Evolutionary conservation across 2,329 filamentous ascomycete species (phyloP).

Genomic region (Pseudodiploospora longispora): DNA sequence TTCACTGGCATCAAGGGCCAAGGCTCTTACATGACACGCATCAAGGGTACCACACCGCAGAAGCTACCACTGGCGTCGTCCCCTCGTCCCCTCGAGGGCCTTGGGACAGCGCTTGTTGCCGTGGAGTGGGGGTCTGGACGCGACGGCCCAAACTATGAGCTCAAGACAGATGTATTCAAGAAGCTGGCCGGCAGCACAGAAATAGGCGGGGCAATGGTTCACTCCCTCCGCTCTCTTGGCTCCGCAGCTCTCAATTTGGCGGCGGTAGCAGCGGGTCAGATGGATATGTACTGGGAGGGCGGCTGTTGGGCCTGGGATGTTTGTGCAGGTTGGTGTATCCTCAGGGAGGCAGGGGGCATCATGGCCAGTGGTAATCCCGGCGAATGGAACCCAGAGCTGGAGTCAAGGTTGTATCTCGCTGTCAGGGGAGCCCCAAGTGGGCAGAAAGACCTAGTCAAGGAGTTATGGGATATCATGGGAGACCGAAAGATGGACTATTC

Average conservation of each 20-base stretch:
- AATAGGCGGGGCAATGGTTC: slow-evolving; percentile 66
- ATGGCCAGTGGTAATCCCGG: slow-evolving; percentile 69
- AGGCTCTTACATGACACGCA: slow-evolving; percentile 53
- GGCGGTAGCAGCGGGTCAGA: slow-evolving; percentile 59
- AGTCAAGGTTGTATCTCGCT: slow-evolving; percentile 54
- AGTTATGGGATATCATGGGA: slow-evolving; percentile 56
- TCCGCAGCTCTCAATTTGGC: slow-evolving; percentile 70
- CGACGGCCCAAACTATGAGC: slow-evolving; percentile 59
- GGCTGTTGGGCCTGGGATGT: slow-evolving; percentile 85
- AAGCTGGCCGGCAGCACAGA: slow-evolving; percentile 50
- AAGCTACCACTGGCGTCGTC: slow-evolving; percentile 33
- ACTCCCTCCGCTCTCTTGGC: slow-evolving; percentile 62
- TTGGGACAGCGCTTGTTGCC: slow-evolving; percentile 58
- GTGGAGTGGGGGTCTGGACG: slow-evolving; percentile 68
- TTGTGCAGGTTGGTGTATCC: slow-evolving; percentile 70
- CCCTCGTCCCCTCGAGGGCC: slow-evolving; percentile 48
- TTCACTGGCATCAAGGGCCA: slow-evolving; percentile 61
- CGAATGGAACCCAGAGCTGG: slow-evolving; percentile 55
- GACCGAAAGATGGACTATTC: slow-evolving; percentile 43
- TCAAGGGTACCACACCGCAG: slow-evolving; percentile 29
- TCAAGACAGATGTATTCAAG: slow-evolving; percentile 60
- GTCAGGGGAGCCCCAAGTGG: slow-evolving; percentile 51
- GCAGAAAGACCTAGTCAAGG: slow-evolving; percentile 54
- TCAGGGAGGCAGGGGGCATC: slow-evolving; percentile 64
- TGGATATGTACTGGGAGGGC: slow-evolving; percentile 75